phyloP scores from a whole-genome alignment of 179 eudicot genomes.

The Beta macrorhiza region DNA sequence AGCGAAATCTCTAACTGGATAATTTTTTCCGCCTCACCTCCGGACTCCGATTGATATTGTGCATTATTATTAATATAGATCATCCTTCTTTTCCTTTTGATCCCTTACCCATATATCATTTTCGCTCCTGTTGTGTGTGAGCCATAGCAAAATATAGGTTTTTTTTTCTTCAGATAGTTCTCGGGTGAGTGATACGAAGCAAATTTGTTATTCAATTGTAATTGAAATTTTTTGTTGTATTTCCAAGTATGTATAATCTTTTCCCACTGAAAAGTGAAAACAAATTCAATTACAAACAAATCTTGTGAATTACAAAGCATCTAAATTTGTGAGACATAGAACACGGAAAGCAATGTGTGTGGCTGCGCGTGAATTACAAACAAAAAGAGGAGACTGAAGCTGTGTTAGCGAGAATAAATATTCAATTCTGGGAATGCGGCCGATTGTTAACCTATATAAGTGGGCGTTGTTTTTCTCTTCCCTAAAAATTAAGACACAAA shows the following conservation, averaged over 20 bases:
- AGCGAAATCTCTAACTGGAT: constrained; percentile 14
- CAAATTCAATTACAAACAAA: too few relatives aligned
- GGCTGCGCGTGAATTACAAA: too few relatives aligned
- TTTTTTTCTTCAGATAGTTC: constrained; percentile 15
- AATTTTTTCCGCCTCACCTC: constrained; percentile 19
- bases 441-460: too few relatives aligned
- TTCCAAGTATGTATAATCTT: not conserved
- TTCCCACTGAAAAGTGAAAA: too few relatives aligned
- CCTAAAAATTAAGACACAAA: too few relatives aligned
- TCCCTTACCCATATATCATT: constrained; percentile 8
- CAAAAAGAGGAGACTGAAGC: too few relatives aligned
- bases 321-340: too few relatives aligned
- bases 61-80: constrained; percentile 20
- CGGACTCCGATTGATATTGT: constrained; percentile 13
- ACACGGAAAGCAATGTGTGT: too few relatives aligned
- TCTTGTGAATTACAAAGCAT: too few relatives aligned
- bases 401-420: too few relatives aligned
- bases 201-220: constrained; percentile 24
- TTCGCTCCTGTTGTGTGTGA: constrained; percentile 16
- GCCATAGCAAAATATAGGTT: constrained; percentile 23
- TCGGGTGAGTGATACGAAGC: constrained; percentile 2
- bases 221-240: constrained; percentile 9
- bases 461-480: too few relatives aligned
- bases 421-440: too few relatives aligned
- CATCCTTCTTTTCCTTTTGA: constrained; percentile 9